Percentiles rank a stretch among this genome's conserved stretches.
phyloP scores from a whole-genome alignment of 2,329 filamentous ascomycete species.

The Leptographium radiaticola region DNA sequence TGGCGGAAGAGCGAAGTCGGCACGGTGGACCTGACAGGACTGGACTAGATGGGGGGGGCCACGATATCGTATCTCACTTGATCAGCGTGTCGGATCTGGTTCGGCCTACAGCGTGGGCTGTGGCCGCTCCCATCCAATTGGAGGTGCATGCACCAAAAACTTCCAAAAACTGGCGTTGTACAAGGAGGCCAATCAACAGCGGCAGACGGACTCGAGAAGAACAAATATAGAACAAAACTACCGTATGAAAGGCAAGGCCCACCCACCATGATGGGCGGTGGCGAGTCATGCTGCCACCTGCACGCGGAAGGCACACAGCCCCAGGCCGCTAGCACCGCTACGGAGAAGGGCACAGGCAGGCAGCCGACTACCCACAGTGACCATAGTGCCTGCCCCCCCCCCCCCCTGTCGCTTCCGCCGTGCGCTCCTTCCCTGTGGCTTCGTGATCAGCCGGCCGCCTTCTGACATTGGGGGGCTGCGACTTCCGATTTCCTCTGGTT shows the following conservation, averaged over 20 bases:
- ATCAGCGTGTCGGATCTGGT: too few species aligned
- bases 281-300: background rate
- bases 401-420: background rate
- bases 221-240: background rate
- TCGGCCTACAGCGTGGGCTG: too few species aligned
- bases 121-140: background rate
- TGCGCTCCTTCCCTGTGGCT: background rate
- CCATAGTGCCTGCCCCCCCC: background rate
- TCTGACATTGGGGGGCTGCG: background rate
- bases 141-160: background rate
- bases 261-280: background rate
- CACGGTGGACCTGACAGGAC: constrained; percentile 2
- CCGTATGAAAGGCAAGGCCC: background rate
- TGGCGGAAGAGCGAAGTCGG: constrained; percentile 5
- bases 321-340: background rate
- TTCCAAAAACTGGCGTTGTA: background rate
- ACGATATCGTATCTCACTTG: too few species aligned
- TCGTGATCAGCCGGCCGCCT: background rate
- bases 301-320: background rate
- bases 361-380: too few species aligned
- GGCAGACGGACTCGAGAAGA: background rate
- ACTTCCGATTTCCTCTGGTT: background rate
- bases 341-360: background rate
- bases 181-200: background rate
- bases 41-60: background rate